A percentile compares a stretch with the other conserved stretches of the same genome.
Conservation (phyloP, 2,329 filamentous ascomycete genomes). For the Verticillium tricorpus region DNA sequence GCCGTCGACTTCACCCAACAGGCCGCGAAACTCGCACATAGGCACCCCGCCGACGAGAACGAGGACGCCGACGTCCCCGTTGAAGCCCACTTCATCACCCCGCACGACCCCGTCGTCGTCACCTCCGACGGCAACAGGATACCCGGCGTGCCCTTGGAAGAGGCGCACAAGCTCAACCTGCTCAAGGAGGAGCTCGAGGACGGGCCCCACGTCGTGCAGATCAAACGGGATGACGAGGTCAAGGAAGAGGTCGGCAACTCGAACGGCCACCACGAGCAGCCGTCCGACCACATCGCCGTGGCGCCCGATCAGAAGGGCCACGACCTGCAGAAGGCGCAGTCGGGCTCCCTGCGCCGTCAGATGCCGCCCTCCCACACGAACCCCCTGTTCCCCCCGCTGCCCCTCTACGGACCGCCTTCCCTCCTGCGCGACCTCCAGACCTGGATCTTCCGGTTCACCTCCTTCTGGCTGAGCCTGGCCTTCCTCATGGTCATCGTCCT, state of each 20-base stretch:
- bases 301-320: slow-evolving; percentile 15
- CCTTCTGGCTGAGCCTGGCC: slow-evolving; percentile 70
- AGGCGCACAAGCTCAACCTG: slow-evolving; percentile 66
- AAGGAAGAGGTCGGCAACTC: neutral
- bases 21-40: slow-evolving; percentile 48
- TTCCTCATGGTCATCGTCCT: slow-evolving; percentile 75
- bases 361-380: slow-evolving; percentile 67
- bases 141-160: slow-evolving; percentile 63
- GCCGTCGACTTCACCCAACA: slow-evolving; percentile 58
- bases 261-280: neutral
- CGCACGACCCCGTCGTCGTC: slow-evolving; percentile 66
- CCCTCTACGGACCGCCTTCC: slow-evolving; percentile 74
- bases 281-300: neutral
- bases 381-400: slow-evolving; percentile 79
- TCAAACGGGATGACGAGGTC: slow-evolving; percentile 11
- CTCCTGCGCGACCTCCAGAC: slow-evolving; percentile 61
- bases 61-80: slow-evolving; percentile 43
- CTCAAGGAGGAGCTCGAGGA: slow-evolving; percentile 46
- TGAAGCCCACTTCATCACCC: slow-evolving; percentile 61
- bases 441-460: slow-evolving; percentile 58
- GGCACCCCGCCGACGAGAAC: slow-evolving; percentile 14
- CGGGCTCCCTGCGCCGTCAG: slow-evolving; percentile 32
- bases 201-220: slow-evolving; percentile 19
- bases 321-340: slow-evolving; percentile 16
- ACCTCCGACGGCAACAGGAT: slow-evolving; percentile 63